phyloP scores from a whole-genome alignment of 805 yeast species.

The Wickerhamiella hasegawae region DNA sequence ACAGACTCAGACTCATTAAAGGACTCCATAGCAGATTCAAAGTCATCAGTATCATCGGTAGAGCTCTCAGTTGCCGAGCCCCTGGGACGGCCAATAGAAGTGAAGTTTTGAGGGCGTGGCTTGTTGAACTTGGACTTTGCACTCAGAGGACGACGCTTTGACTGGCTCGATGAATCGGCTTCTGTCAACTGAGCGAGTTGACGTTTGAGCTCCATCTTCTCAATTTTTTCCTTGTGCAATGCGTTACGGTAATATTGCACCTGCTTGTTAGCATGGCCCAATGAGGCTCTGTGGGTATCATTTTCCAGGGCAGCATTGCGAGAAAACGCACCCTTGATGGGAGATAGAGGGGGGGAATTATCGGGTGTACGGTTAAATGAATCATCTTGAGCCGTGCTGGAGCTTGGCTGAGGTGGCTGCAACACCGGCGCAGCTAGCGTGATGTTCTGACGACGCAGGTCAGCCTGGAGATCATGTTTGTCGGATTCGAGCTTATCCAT shows the following conservation, averaged over 20 bases:
- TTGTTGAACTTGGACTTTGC: background rate
- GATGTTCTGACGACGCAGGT: conserved; percentile 5
- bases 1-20: conserved; percentile 12
- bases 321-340: conserved; percentile 20
- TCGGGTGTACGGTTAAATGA: conserved; percentile 16
- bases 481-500: conserved; percentile 8
- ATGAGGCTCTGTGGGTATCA: conserved; percentile 49
- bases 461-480: conserved; percentile 12
- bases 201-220: conserved; percentile 22
- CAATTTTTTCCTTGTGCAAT: conserved; percentile 29
- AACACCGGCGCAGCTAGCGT: background rate
- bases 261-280: conserved; percentile 47
- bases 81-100: background rate
- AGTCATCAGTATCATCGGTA: conserved; percentile 11
- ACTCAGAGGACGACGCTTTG: background rate
- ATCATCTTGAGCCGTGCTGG: conserved; percentile 2
- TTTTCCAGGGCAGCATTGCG: conserved; percentile 31
- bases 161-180: background rate
- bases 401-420: background rate
- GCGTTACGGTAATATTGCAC: conserved; percentile 43
- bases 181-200: conserved; percentile 1
- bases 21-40: conserved; percentile 5
- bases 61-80: conserved; percentile 7
- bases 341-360: conserved; percentile 20
- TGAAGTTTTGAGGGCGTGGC: background rate